Percentiles rank a stretch among this genome's conserved stretches.
Evolutionary conservation across 495 filamentous ascomycete species (phyloP).

Genomic region (Lasiosphaeria miniovina): DNA sequence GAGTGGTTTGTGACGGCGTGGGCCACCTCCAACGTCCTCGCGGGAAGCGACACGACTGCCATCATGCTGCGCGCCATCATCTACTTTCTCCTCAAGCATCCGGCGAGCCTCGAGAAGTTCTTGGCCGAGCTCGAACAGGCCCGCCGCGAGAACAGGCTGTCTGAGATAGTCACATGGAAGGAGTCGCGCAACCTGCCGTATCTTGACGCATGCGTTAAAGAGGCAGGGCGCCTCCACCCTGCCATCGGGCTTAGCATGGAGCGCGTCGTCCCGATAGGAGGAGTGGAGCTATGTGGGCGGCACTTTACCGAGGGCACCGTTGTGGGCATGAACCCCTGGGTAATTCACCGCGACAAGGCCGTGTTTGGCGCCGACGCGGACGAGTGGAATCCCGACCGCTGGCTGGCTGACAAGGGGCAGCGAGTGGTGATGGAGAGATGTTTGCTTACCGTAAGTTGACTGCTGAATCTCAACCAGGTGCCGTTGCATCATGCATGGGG

Average conservation of each 20-base stretch:
- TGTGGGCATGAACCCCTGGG: constrained; percentile 43
- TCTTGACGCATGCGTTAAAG: constrained; percentile 51
- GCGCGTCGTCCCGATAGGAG: constrained; percentile 45
- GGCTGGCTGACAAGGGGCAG: constrained; percentile 39
- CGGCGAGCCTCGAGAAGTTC: constrained; percentile 47
- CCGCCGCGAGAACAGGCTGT: constrained; percentile 22
- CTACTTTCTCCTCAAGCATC: constrained; percentile 48
- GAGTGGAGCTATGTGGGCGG: constrained; percentile 41
- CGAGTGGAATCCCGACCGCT: constrained; percentile 51
- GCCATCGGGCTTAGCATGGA: constrained; percentile 28
- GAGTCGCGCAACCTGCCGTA: constrained; percentile 43
- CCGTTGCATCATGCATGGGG: neutral
- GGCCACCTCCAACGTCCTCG: constrained; percentile 47
- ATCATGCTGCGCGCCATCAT: constrained; percentile 56
- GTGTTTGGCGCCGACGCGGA: constrained; percentile 40
- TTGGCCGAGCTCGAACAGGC: constrained; percentile 51
- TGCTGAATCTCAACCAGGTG: too few relatives aligned
- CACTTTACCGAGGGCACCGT: constrained; percentile 47
- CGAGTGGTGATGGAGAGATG: constrained; percentile 35
- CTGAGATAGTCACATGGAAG: constrained; percentile 33
- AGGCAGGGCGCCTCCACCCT: constrained; percentile 48
- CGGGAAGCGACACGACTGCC: constrained; percentile 62
- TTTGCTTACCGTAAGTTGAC: constrained; percentile 11
- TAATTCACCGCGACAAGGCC: constrained; percentile 34
- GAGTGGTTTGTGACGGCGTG: constrained; percentile 35